Conservation (phyloP, 1,284 basidiomycete species). For the Ganoderma multipileum region DNA sequence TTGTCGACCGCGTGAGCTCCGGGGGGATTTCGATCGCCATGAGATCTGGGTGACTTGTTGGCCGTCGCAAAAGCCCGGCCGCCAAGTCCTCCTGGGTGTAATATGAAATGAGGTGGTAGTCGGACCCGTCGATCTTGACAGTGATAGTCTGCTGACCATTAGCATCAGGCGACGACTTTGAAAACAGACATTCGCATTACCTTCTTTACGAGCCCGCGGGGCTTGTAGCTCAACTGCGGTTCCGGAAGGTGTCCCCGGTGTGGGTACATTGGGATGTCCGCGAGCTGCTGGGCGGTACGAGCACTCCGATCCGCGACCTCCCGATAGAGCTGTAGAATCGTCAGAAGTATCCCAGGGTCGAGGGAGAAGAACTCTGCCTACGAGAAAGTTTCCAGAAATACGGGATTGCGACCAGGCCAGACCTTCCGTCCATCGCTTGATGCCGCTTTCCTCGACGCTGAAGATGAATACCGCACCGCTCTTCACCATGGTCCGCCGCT, state of each 20-base stretch:
- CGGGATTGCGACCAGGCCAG: constrained; percentile 83
- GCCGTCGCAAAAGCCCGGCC: constrained; percentile 66
- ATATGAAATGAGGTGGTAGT: constrained; percentile 83
- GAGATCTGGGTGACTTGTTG: constrained; percentile 68
- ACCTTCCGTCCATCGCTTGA: constrained; percentile 88
- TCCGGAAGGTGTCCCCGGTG: constrained; percentile 39
- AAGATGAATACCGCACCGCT: constrained; percentile 87
- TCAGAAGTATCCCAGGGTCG: constrained; percentile 19
- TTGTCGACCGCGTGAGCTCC: constrained; percentile 71
- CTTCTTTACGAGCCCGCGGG: constrained; percentile 77
- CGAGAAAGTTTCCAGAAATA: constrained; percentile 83
- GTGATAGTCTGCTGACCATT: constrained; percentile 70
- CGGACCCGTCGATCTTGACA: constrained; percentile 75
- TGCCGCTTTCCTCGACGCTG: constrained; percentile 82
- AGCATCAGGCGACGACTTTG: constrained; percentile 21
- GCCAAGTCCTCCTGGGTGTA: constrained; percentile 80
- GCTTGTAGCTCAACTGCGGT: constrained; percentile 72
- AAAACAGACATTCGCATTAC: constrained; percentile 42
- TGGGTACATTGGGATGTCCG: constrained; percentile 31
- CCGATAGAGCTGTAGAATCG: constrained; percentile 64
- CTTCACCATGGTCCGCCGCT: constrained; percentile 74
- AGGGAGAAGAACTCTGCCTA: constrained; percentile 41
- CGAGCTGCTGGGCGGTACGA: constrained; percentile 42
- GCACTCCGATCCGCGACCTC: constrained; percentile 72
- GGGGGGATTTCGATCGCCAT: constrained; percentile 70